Percentiles rank a stretch among this genome's conserved stretches.
Evolutionary conservation across 2,329 filamentous ascomycete species (phyloP).

Genomic region (Coniochaeta hoffmannii): DNA sequence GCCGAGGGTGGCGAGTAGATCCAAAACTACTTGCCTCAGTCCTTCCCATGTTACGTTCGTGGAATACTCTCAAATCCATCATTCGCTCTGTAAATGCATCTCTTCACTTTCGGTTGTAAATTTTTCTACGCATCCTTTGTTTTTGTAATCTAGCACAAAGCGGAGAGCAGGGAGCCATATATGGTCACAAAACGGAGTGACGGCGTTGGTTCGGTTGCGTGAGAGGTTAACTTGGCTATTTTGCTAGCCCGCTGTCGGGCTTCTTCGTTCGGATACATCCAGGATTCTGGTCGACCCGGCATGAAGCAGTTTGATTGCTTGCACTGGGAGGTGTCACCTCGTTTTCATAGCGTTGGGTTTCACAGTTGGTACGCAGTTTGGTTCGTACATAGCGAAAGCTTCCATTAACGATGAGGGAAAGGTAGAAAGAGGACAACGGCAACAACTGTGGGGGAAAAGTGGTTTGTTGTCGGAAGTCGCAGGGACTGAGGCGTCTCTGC

Average conservation of each 20-base stretch:
- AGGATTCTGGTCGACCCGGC: background rate
- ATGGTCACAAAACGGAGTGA: background rate
- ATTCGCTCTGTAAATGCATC: background rate
- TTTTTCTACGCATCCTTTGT: background rate
- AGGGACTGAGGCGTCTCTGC: background rate
- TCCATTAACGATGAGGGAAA: background rate
- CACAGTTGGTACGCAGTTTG: background rate
- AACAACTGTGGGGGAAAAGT: background rate
- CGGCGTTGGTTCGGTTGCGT: background rate
- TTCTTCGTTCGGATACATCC: background rate
- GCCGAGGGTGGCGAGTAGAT: no score
- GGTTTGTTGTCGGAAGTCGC: background rate
- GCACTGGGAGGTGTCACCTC: background rate
- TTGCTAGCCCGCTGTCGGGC: background rate
- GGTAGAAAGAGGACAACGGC: background rate
- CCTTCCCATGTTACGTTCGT: no score
- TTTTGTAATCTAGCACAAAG: background rate
- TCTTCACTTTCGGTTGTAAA: background rate
- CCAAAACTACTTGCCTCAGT: no score
- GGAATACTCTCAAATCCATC: no score
- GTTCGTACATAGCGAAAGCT: background rate
- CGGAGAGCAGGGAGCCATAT: background rate
- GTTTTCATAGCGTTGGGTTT: background rate
- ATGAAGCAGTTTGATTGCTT: background rate
- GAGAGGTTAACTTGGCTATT: background rate